phyloP scores from a whole-genome alignment of 305 asterid genomes.

The Solanum hybrid region DNA sequence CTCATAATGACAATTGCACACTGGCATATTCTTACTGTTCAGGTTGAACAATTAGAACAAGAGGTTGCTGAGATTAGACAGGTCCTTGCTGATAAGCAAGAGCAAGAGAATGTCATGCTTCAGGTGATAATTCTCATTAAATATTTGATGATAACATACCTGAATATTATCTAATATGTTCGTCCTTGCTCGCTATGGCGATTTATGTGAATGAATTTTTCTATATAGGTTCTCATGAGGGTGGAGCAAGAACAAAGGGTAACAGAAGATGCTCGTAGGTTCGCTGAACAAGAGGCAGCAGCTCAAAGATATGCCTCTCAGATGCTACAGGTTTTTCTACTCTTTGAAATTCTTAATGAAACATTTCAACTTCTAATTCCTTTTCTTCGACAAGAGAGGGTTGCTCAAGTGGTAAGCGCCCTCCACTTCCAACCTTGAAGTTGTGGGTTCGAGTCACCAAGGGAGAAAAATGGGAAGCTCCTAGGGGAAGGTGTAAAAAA shows the following conservation, averaged over 20 bases:
- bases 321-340: slow-evolving; percentile 67
- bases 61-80: slow-evolving; percentile 59
- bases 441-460: neutral
- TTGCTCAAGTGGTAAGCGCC: neutral
- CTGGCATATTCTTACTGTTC: slow-evolving; percentile 15
- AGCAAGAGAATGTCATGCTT: slow-evolving; percentile 97
- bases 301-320: slow-evolving; percentile 90
- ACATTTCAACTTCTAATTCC: neutral
- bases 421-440: neutral
- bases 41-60: slow-evolving; percentile 85
- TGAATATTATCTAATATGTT: neutral
- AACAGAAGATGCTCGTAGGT: slow-evolving; percentile 95
- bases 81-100: slow-evolving; percentile 80
- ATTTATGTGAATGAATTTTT: neutral
- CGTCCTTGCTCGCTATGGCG: neutral
- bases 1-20: neutral
- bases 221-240: slow-evolving; percentile 74
- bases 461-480: neutral
- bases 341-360: neutral
- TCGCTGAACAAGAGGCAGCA: slow-evolving; percentile 91
- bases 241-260: slow-evolving; percentile 94
- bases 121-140: slow-evolving; percentile 37
- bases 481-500: neutral
- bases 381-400: neutral
- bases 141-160: neutral